A percentile compares a stretch with the other conserved stretches of the same genome.
Evolutionary conservation across 768 basidiomycete genomes (phyloP).

Genomic region (Rhodocollybia butyracea): DNA sequence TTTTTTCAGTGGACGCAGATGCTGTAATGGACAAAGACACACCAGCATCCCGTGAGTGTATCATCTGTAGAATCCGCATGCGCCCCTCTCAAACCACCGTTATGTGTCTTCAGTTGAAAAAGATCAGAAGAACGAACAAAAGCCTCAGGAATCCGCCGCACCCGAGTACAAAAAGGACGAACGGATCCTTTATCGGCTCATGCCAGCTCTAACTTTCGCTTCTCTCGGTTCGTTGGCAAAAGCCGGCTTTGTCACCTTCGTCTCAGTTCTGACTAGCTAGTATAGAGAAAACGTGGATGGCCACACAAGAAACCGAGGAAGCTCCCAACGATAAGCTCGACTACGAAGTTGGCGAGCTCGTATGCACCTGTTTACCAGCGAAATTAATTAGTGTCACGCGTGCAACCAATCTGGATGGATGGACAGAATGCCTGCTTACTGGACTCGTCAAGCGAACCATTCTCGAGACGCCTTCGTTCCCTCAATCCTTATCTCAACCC

Average conservation of each 20-base stretch:
- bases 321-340: neutral
- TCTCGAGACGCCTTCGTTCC: slow-evolving; percentile 2
- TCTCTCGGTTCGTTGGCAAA: neutral
- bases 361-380: slow-evolving; percentile 4
- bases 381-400: neutral
- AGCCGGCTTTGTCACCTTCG: too few species aligned
- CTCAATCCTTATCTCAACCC: neutral
- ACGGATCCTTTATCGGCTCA: neutral
- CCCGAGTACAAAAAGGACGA: neutral
- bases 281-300: neutral
- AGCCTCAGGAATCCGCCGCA: neutral
- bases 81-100: too few species aligned
- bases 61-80: too few species aligned
- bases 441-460: slow-evolving; percentile 1
- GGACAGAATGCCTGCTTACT: slow-evolving; percentile 6
- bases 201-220: neutral
- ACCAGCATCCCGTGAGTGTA: too few species aligned
- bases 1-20: too few species aligned
- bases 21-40: too few species aligned
- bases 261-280: too few species aligned
- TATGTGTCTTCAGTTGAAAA: neutral
- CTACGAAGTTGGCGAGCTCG: neutral
- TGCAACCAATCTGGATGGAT: slow-evolving; percentile 4
- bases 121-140: neutral
- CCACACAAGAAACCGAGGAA: neutral